Conservation (phyloP, 495 filamentous ascomycete genomes). For the Neurospora sp. region DNA sequence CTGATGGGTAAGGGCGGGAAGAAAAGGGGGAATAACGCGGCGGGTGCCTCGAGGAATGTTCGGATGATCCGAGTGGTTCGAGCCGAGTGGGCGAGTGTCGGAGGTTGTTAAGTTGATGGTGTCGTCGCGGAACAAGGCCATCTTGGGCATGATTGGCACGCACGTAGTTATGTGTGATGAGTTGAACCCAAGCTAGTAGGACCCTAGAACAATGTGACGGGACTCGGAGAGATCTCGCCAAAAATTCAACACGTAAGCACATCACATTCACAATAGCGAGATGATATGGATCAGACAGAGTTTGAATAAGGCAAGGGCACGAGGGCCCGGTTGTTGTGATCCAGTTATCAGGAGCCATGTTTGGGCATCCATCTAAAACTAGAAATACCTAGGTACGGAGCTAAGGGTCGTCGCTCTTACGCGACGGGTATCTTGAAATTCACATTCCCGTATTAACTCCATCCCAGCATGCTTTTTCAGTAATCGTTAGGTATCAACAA, state of each 20-base stretch:
- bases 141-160: not conserved
- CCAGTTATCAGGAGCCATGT: not conserved
- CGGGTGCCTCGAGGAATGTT: not conserved
- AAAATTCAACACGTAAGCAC: not conserved
- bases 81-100: not conserved
- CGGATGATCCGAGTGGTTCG: not conserved
- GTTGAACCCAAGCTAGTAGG: not conserved
- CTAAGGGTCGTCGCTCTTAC: not conserved
- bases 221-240: not conserved
- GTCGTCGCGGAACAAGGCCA: not conserved
- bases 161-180: not conserved
- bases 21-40: not conserved
- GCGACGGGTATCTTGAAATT: not conserved
- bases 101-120: not conserved
- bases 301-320: not conserved
- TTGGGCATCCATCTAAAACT: not conserved
- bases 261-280: not conserved
- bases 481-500: slow-evolving; percentile 12
- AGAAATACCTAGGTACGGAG: not conserved
- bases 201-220: not conserved
- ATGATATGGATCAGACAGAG: not conserved
- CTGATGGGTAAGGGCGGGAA: not conserved
- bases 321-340: not conserved
- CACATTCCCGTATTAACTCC: slow-evolving; percentile 9
- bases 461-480: slow-evolving; percentile 20